Evolutionary conservation across 495 filamentous ascomycete species (phyloP), one percentile per base, ranked within the genome.

Genomic region (Astrocystis sublimbata): DNA sequence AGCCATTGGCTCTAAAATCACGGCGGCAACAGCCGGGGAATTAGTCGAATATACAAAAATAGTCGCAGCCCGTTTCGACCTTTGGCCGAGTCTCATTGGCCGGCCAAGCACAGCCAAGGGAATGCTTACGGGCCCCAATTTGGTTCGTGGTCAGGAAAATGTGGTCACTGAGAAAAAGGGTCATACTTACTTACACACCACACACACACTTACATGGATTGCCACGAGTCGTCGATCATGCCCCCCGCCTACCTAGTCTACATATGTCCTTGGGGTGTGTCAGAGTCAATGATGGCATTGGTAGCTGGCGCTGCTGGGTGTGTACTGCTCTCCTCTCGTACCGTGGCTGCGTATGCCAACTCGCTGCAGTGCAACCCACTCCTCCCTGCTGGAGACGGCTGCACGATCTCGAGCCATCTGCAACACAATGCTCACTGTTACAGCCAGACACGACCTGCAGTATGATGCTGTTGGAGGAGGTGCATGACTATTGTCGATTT

Each of bases 361-460:
- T n/a, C n/a, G n/a, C 59, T 60, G 58, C 40, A 61, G 59, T 61
- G 59, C 50, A 38, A 61, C 59, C 24, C n/a, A n/a, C n/a, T n/a
- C n/a, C n/a, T n/a, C n/a, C 13, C 12, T 23, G 21, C 15, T 41
- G 26, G 45, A 41, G 43, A 53, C 53, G 58, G 24, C 46, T 61
- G 58, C 47, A 52, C 24, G 58, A 49, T 49, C 47, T 60, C 36
- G 45, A 61, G 58, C n/a, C 58, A 61, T 45, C 58, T 52, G 47
- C 50, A 23, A 61, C 36, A 21, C 21, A 50, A 55, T 28, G 21
- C 55, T 40, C 24, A 42, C 17, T 21, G 36, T 61, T 30, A 49
- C 58, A 61, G 28, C 31, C 47, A 49, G 28, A 42, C 38, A 52
- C n/a, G n/a, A n/a, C n/a, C n/a, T n/a, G n/a, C n/a, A n/a, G n/a